phyloP scores from a whole-genome alignment of 768 basidiomycete species.

The Tylopilus plumbeoviolaceoides region DNA sequence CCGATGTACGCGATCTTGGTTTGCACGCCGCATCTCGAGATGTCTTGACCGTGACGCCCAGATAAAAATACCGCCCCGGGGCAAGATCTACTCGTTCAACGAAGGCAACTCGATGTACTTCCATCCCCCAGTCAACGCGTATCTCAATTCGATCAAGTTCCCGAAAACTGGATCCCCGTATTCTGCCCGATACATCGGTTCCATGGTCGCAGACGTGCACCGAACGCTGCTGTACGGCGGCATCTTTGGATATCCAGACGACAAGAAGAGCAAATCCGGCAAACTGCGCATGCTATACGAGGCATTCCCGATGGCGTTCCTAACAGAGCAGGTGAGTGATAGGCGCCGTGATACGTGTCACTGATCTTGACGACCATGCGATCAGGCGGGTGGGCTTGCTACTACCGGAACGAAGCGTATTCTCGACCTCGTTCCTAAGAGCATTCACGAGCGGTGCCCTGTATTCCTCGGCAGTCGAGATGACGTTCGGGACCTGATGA shows the following conservation, averaged over 20 bases:
- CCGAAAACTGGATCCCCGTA: constrained; percentile 77
- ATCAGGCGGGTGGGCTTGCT: constrained; percentile 90
- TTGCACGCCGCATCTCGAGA: constrained; percentile 1
- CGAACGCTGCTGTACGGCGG: constrained; percentile 95
- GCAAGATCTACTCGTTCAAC: constrained; percentile 99
- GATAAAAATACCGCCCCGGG: constrained; percentile 91
- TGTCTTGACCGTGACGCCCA: constrained; percentile 25
- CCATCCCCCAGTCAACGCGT: constrained; percentile 71
- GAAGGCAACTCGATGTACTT: constrained; percentile 98
- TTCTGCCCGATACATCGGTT: constrained; percentile 91
- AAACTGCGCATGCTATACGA: constrained; percentile 95
- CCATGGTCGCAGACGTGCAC: constrained; percentile 99
- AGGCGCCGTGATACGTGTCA: neutral
- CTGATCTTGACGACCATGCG: neutral
- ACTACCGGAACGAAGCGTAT: constrained; percentile 94
- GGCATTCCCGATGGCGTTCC: constrained; percentile 96
- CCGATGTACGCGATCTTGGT: constrained; percentile 56
- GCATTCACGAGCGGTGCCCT: constrained; percentile 88
- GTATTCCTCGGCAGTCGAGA: constrained; percentile 93
- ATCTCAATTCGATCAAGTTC: constrained; percentile 90
- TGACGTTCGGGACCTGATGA: constrained; percentile 86
- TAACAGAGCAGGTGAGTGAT: constrained; percentile 81
- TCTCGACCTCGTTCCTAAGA: constrained; percentile 82
- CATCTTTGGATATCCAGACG: constrained; percentile 97
- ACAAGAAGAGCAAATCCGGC: constrained; percentile 96